phyloP scores from a whole-genome alignment of 2,329 filamentous ascomycete species.

The Cytospora schulzeri region DNA sequence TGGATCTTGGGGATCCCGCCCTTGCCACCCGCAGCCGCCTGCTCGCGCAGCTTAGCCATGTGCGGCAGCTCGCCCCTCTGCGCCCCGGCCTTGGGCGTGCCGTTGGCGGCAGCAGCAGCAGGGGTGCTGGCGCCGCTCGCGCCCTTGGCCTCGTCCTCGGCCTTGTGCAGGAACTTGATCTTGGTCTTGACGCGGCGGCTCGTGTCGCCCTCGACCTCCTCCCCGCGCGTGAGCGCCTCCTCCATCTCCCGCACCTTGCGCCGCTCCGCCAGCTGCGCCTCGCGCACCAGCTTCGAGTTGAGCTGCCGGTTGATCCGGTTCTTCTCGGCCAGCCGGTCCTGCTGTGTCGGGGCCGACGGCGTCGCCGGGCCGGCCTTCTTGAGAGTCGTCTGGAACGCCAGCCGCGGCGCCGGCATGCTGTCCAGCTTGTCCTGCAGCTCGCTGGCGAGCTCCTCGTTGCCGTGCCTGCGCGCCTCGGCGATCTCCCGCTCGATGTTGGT shows the following conservation, averaged over 20 bases:
- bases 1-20: slow-evolving; percentile 70
- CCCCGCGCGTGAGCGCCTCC: slow-evolving; percentile 63
- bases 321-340: slow-evolving; percentile 79
- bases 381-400: slow-evolving; percentile 72
- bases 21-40: slow-evolving; percentile 53
- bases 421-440: slow-evolving; percentile 63
- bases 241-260: slow-evolving; percentile 61
- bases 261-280: slow-evolving; percentile 83
- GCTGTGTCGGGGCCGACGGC: slow-evolving; percentile 60
- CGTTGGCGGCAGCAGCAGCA: too few relatives aligned
- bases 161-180: slow-evolving; percentile 69
- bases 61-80: slow-evolving; percentile 52
- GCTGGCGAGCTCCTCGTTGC: slow-evolving; percentile 60
- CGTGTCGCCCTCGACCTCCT: slow-evolving; percentile 59
- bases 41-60: slow-evolving; percentile 48
- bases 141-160: slow-evolving; percentile 49
- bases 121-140: slow-evolving; percentile 55
- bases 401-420: slow-evolving; percentile 65
- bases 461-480: slow-evolving; percentile 65
- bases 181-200: slow-evolving; percentile 66
- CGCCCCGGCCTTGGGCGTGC: slow-evolving; percentile 51
- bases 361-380: slow-evolving; percentile 55
- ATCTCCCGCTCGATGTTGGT: slow-evolving; percentile 66
- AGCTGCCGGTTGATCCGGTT: slow-evolving; percentile 82
- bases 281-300: slow-evolving; percentile 88